Conservation (phyloP, 208 protist genomes). For the Trypanosoma melophagium region DNA sequence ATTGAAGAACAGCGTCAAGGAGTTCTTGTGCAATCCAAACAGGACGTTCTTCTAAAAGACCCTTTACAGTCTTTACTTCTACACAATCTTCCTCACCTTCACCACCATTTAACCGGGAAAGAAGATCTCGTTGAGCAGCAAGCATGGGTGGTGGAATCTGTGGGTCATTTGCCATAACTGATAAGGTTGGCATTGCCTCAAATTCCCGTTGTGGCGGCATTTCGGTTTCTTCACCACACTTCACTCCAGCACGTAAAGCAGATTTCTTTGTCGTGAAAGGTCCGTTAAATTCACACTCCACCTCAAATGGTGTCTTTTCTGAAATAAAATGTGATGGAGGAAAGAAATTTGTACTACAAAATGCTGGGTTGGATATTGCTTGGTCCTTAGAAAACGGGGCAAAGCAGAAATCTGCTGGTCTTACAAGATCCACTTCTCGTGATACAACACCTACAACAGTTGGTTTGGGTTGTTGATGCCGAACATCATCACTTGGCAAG, state of each 20-base stretch:
- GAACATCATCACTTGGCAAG: slow-evolving; percentile 9
- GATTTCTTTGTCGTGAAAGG: background rate
- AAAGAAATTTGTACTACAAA: slow-evolving; percentile 59
- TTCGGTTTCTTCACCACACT: background rate
- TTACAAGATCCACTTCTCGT: slow-evolving; percentile 57
- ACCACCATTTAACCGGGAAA: slow-evolving; percentile 23
- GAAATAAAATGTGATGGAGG: slow-evolving; percentile 58
- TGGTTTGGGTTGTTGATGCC: slow-evolving; percentile 4
- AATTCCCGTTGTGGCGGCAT: slow-evolving; percentile 26
- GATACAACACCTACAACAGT: slow-evolving; percentile 79
- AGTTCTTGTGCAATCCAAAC: slow-evolving; percentile 62
- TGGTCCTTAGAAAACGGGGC: slow-evolving; percentile 42
- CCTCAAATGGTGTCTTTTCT: slow-evolving; percentile 42
- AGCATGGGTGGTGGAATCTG: slow-evolving; percentile 39
- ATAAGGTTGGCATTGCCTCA: slow-evolving; percentile 34
- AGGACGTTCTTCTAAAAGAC: slow-evolving; percentile 58
- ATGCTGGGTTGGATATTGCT: slow-evolving; percentile 29
- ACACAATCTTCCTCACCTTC: slow-evolving; percentile 35
- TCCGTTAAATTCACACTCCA: slow-evolving; percentile 39
- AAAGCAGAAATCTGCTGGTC: slow-evolving; percentile 80
- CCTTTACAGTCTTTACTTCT: slow-evolving; percentile 47
- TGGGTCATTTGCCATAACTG: slow-evolving; percentile 34
- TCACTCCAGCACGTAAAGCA: background rate
- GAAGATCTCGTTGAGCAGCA: slow-evolving; percentile 28
- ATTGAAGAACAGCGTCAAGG: slow-evolving; percentile 52